These are phyloP conservation scores for Neonothopanus nambi DNA, from an alignment of 1,284 basidiomycete genomes.

Conservation along the genomic window DNA sequence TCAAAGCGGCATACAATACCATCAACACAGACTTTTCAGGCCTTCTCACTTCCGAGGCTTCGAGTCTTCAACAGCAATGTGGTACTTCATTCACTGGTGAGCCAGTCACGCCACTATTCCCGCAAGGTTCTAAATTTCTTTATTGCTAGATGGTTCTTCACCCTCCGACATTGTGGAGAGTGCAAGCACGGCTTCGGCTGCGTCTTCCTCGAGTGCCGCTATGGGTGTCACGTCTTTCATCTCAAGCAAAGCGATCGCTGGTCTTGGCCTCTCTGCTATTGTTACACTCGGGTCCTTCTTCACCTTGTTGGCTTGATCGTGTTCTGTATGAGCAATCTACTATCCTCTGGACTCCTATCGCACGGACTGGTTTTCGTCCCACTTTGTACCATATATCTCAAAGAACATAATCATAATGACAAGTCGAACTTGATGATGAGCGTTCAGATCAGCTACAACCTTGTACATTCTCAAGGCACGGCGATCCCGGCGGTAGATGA, in stretches of 20 bases:
- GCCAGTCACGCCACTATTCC: slow-evolving; percentile 16
- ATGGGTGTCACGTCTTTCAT: slow-evolving; percentile 13
- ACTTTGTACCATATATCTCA: no score
- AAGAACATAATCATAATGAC: no score
- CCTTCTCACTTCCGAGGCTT: slow-evolving; percentile 28
- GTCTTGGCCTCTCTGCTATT: slow-evolving; percentile 24
- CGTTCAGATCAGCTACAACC: neutral
- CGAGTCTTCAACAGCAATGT: slow-evolving; percentile 42
- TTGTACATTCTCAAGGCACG: neutral
- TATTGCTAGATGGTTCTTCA: slow-evolving; percentile 34
- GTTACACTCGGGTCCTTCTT: slow-evolving; percentile 10
- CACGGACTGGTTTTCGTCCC: neutral
- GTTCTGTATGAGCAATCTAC: no score
- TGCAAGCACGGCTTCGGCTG: slow-evolving; percentile 26
- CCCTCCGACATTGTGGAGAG: slow-evolving; percentile 37
- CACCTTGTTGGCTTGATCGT: neutral
- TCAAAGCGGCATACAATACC: slow-evolving; percentile 52
- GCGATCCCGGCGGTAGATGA: neutral
- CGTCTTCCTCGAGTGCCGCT: slow-evolving; percentile 22
- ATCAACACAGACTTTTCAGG: slow-evolving; percentile 39
- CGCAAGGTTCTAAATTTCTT: neutral
- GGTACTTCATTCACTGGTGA: slow-evolving; percentile 53
- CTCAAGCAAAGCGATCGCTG: slow-evolving; percentile 20
- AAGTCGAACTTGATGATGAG: no score
- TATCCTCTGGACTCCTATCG: no score